Evolutionary conservation across 257 asterid species (phyloP), one percentile per base, ranked within the genome.

Genomic region (Solanum medicagineum): DNA sequence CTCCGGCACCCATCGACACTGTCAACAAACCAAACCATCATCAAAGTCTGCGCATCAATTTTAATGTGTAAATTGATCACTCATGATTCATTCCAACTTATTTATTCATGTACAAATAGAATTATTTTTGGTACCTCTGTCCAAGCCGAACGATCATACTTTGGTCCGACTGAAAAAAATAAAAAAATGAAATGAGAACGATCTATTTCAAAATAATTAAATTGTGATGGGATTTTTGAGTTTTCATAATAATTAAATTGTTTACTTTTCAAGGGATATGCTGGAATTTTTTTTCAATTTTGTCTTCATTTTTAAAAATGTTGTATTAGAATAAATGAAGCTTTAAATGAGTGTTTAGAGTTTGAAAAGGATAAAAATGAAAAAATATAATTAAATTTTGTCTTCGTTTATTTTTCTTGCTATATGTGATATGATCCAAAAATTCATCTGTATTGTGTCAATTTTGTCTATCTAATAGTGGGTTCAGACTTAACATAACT

Each of bases 1-100:
- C 83, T 90, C 94, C 1, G 93, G 95, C n/a, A 68, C 66, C 74
- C 87, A 42, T 87, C 89, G 89, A 88, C 97, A 93, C 95, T 93
- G 81, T 36, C 42, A 32, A 16, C 81, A 84, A 17, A 80, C 24
- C 20, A 74, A 9, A 32, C 13, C 42, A 29, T 17, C 2, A 36
- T 63, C 6, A 13, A 53, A 8, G 49, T 45, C 10, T 45, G 8
- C 2, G 49, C 49, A 17, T 75, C 4, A 63, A 51, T 6, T 42
- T 44, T 29, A 29, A 29, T 29, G 29, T 29, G 1, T 29, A 1
- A 29, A 29, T 29, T 29, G 1, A 59, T 59, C 66, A 59, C 66
- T 8, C 2, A 60, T 10, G 7, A n/a, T 60, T 60, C 68, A 60
- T 60, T 10, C 7, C 16, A 10, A 4, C 0, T 59, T 59, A 59